Percentiles rank a stretch among this genome's conserved stretches.
Evolutionary conservation across 257 asterid genomes (phyloP).

Genomic region (Verbena officinalis): DNA sequence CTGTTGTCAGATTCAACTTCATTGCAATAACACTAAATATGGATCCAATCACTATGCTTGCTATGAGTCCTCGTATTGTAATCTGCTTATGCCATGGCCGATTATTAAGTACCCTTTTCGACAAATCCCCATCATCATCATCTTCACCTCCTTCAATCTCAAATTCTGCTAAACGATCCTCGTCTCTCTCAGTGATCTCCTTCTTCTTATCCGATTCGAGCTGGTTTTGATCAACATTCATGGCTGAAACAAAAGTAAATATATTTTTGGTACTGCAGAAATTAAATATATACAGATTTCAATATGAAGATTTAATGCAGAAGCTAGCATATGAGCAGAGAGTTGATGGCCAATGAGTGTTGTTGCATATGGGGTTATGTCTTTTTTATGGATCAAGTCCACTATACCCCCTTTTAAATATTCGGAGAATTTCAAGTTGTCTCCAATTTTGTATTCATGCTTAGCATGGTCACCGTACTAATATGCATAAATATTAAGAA

Average conservation of each 20-base stretch:
- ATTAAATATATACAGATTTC: background rate
- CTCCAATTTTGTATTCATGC: background rate
- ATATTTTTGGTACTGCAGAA: background rate
- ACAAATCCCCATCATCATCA: slow-evolving; percentile 25
- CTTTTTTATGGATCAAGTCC: slow-evolving; percentile 15
- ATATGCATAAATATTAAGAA: background rate
- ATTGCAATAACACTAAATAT: slow-evolving; percentile 70
- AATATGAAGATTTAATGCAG: slow-evolving; percentile 20
- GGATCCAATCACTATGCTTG: slow-evolving; percentile 64
- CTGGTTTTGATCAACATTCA: slow-evolving; percentile 32
- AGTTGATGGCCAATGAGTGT: slow-evolving; percentile 34
- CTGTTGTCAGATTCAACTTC: slow-evolving; percentile 82
- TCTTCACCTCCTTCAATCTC: slow-evolving; percentile 8
- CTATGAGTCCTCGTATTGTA: slow-evolving; percentile 58
- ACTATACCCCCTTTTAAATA: slow-evolving; percentile 9
- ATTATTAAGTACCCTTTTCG: slow-evolving; percentile 32
- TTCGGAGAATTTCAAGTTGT: slow-evolving; percentile 12
- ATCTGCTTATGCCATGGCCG: slow-evolving; percentile 76
- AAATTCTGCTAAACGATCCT: slow-evolving; percentile 14
- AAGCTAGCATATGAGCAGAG: background rate
- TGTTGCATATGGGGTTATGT: slow-evolving; percentile 43
- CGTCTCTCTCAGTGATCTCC: slow-evolving; percentile 23
- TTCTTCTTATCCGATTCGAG: slow-evolving; percentile 21
- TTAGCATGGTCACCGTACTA: background rate
- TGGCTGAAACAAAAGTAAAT: slow-evolving; percentile 7